These are phyloP conservation scores for Byssochlamys sp. DNA, from an alignment of 2,329 filamentous ascomycete species.

Conservation along the genomic window DNA sequence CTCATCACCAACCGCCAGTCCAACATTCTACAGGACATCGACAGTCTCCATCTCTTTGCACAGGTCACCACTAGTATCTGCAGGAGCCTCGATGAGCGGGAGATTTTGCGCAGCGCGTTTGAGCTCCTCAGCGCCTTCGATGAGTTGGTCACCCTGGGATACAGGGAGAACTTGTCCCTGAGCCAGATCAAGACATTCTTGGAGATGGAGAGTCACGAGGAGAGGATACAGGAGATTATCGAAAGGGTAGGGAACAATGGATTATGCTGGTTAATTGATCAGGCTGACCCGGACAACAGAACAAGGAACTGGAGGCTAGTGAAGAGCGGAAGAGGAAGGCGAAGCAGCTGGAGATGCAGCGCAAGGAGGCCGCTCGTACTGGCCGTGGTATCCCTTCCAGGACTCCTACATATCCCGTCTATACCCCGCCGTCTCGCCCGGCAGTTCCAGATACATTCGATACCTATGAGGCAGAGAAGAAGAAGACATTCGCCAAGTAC, in stretches of 20 bases:
- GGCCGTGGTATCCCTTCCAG: slow-evolving; percentile 59
- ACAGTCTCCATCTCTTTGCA: slow-evolving; percentile 92
- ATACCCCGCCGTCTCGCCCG: slow-evolving; percentile 68
- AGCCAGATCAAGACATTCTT: slow-evolving; percentile 98
- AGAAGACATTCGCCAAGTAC: slow-evolving; percentile 75
- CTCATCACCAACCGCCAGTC: slow-evolving; percentile 98
- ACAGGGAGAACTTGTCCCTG: slow-evolving; percentile 89
- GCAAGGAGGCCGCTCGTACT: slow-evolving; percentile 81
- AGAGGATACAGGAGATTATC: slow-evolving; percentile 97
- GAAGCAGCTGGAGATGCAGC: slow-evolving; percentile 96
- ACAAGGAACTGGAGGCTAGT: slow-evolving; percentile 96
- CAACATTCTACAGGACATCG: slow-evolving; percentile 98
- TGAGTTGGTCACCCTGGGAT: slow-evolving; percentile 89
- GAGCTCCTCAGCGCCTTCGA: slow-evolving; percentile 95
- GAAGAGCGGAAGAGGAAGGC: slow-evolving; percentile 98
- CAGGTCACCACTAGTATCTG: slow-evolving; percentile 95
- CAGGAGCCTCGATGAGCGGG: slow-evolving; percentile 88
- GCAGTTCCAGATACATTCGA: slow-evolving; percentile 75
- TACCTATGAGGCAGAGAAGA: slow-evolving; percentile 93
- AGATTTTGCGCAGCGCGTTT: slow-evolving; percentile 89
- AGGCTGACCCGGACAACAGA: slow-evolving; percentile 44
- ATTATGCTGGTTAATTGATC: slow-evolving; percentile 5
- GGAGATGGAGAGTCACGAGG: slow-evolving; percentile 98
- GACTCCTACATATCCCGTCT: slow-evolving; percentile 76
- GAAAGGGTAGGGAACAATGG: slow-evolving; percentile 54